A percentile compares a stretch with the other conserved stretches of the same genome.
Conservation (phyloP, 495 filamentous ascomycete species). For the Penicillium malachiteum region DNA sequence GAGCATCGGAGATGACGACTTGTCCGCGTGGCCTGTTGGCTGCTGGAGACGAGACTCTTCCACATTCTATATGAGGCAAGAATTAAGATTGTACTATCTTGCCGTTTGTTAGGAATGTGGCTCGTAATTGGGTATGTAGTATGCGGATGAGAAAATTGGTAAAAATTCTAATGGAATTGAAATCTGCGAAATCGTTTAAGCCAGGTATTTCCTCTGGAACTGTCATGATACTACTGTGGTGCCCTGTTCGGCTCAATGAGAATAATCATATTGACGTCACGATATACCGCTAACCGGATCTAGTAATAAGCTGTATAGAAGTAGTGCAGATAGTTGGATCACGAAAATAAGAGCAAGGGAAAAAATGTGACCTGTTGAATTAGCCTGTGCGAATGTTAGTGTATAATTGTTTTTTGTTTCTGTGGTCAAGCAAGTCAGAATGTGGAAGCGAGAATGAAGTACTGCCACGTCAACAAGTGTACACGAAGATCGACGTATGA, state of each 20-base stretch:
- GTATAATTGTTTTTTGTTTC: neutral
- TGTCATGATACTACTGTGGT: conserved; percentile 1
- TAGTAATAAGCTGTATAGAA: conserved; percentile 17
- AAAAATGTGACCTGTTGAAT: neutral
- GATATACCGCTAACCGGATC: conserved; percentile 15
- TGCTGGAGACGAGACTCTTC: conserved; percentile 24
- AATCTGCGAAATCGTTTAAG: neutral
- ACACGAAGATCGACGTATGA: conserved; percentile 4
- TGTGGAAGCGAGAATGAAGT: neutral
- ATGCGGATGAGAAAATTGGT: neutral
- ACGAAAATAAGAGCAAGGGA: neutral
- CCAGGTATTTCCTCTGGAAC: neutral
- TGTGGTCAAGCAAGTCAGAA: neutral
- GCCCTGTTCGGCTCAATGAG: conserved; percentile 15
- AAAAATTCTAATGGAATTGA: neutral
- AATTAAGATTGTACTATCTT: neutral
- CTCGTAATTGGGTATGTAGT: too few relatives aligned
- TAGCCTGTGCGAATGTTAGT: neutral
- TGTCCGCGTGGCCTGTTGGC: conserved; percentile 19
- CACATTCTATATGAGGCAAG: conserved; percentile 20
- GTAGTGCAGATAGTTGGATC: neutral
- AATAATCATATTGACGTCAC: conserved; percentile 42
- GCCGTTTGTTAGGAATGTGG: neutral
- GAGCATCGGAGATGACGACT: neutral
- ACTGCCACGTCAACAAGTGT: conserved; percentile 32